Conservation (phyloP, 805 yeast species). For the Yarrowia keelungensis region DNA sequence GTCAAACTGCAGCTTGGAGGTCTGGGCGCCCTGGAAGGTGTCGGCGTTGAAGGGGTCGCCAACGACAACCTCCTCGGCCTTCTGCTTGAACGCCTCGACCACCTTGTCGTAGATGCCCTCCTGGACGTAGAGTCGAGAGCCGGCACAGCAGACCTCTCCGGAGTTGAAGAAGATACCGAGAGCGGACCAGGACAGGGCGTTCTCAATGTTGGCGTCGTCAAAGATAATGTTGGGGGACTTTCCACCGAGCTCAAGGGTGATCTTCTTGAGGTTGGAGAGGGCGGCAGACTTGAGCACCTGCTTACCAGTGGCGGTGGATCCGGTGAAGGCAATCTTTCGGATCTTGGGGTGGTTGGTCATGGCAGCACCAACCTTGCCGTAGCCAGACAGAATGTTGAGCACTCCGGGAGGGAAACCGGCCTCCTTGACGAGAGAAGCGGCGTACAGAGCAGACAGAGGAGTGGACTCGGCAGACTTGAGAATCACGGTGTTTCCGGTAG, state of each 20-base stretch:
- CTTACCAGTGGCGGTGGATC: constrained; percentile 90
- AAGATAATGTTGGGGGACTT: constrained; percentile 90
- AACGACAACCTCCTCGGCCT: constrained; percentile 60
- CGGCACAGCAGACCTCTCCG: constrained; percentile 96
- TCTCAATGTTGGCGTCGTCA: constrained; percentile 80
- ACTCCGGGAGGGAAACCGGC: constrained; percentile 84
- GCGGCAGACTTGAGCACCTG: constrained; percentile 78
- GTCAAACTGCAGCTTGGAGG: constrained; percentile 75
- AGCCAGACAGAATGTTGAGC: constrained; percentile 73
- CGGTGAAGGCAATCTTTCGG: constrained; percentile 91
- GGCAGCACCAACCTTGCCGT: constrained; percentile 71
- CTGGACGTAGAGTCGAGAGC: constrained; percentile 89
- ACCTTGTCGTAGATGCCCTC: constrained; percentile 80
- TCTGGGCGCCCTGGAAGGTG: constrained; percentile 88
- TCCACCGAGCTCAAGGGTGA: constrained; percentile 94
- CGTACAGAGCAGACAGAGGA: constrained; percentile 69
- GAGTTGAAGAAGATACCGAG: constrained; percentile 87
- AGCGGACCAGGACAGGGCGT: constrained; percentile 75
- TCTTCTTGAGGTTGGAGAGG: constrained; percentile 74
- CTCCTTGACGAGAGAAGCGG: constrained; percentile 63
- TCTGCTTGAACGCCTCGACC: constrained; percentile 60
- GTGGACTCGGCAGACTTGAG: constrained; percentile 79
- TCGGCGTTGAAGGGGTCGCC: constrained; percentile 83
- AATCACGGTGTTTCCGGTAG: constrained; percentile 76
- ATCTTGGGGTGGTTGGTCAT: constrained; percentile 68